These are phyloP conservation scores for Fusarium miscanthi DNA, from an alignment of 2,329 filamentous ascomycete genomes.

Conservation along the genomic window DNA sequence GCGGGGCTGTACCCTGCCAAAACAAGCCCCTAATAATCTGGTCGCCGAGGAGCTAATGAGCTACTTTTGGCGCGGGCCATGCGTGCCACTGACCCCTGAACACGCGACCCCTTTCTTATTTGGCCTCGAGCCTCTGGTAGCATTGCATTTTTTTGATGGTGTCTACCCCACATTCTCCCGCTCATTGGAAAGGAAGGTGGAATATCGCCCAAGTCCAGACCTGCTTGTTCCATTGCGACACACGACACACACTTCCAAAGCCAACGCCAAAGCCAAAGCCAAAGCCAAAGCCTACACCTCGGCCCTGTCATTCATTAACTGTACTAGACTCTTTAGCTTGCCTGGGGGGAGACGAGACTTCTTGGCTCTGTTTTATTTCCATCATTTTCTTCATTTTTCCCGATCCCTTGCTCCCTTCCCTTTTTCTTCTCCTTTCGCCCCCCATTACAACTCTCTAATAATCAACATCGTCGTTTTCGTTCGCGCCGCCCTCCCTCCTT, in stretches of 20 bases:
- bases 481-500: slow-evolving; percentile 5
- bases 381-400: slow-evolving; percentile 1
- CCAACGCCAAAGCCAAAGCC: not conserved
- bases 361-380: slow-evolving; percentile 5
- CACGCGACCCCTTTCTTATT: slow-evolving; percentile 43
- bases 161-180: slow-evolving; percentile 35
- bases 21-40: slow-evolving; percentile 23
- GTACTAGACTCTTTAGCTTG: not conserved
- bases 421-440: not conserved
- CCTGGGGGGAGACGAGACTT: not conserved
- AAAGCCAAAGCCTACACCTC: not conserved
- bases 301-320: not conserved
- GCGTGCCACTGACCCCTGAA: slow-evolving; percentile 23
- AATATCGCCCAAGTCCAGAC: slow-evolving; percentile 20
- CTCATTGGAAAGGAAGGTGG: slow-evolving; percentile 21
- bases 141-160: not conserved
- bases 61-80: not conserved
- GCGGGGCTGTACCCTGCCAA: slow-evolving; percentile 3
- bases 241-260: not conserved
- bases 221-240: not conserved
- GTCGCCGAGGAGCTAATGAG: slow-evolving; percentile 6
- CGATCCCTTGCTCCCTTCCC: not conserved
- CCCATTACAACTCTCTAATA: not conserved
- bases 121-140: slow-evolving; percentile 9
- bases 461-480: not conserved